A percentile compares a stretch with the other conserved stretches of the same genome.
These are phyloP conservation scores for Colletotrichum trifolii DNA, from an alignment of 2,329 filamentous ascomycete genomes.

Conservation along the genomic window DNA sequence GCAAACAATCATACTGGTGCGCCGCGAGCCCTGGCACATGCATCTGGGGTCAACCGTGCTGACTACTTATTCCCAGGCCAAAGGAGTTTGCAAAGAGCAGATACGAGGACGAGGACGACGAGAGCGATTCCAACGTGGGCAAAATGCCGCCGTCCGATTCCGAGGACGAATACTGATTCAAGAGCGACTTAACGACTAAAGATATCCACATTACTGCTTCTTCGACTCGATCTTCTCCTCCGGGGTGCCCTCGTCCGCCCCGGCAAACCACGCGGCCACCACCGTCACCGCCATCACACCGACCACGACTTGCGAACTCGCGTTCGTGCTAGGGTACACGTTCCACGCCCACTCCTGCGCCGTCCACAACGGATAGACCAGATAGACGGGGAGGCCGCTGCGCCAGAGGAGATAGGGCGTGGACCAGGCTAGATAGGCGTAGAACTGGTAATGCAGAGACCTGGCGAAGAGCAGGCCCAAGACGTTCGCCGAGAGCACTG, in stretches of 20 bases:
- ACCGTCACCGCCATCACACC: constrained; percentile 76
- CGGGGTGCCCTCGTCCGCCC: constrained; percentile 52
- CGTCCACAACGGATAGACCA: constrained; percentile 77
- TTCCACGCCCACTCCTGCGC: constrained; percentile 96
- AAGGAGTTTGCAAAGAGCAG: constrained; percentile 79
- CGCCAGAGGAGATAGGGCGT: constrained; percentile 90
- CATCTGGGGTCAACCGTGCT: background rate
- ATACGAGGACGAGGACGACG: constrained; percentile 74
- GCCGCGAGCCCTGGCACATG: constrained; percentile 38
- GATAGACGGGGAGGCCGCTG: constrained; percentile 73
- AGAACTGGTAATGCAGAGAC: constrained; percentile 95
- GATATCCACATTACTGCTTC: constrained; percentile 33
- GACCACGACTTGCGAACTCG: constrained; percentile 73
- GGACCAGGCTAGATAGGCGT: constrained; percentile 89
- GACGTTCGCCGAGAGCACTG: constrained; percentile 79
- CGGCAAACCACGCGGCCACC: constrained; percentile 69
- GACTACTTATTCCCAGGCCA: constrained; percentile 66
- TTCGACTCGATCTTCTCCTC: constrained; percentile 40
- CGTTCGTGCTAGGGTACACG: constrained; percentile 80
- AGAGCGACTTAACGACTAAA: constrained; percentile 16
- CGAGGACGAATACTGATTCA: constrained; percentile 67
- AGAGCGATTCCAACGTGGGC: constrained; percentile 83
- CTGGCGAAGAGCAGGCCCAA: constrained; percentile 88
- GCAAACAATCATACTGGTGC: constrained; percentile 89
- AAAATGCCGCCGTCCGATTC: constrained; percentile 87